Evolutionary conservation across 2,329 filamentous ascomycete species (phyloP), one percentile per base, ranked within the genome.

Genomic region (Cordyceps pruinosa): DNA sequence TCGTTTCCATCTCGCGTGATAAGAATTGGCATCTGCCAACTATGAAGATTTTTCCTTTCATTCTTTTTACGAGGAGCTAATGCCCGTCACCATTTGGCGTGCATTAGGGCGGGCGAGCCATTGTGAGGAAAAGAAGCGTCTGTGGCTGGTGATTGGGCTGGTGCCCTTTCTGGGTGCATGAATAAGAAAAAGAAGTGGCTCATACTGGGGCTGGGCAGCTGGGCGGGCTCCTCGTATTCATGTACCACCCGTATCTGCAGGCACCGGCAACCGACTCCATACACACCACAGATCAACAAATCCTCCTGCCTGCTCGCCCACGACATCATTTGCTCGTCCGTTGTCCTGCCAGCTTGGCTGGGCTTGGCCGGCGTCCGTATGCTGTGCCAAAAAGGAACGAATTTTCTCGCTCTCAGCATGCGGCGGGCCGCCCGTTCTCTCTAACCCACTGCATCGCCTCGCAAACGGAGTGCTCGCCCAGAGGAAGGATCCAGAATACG

Each of bases 81-180:
- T 56, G 53, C 45, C 45, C 26, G 45, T 49, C 53, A 49, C n/a
- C 26, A 5, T 34, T 23, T 13, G 34, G 45, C 44, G 53, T 49
- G 53, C 53, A 49, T 42, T 56, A 56, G 53, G 41, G 51, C 28
- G 39, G 21, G 42, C 26, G 21, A 30, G 12, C n/a, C n/a, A n/a
- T n/a, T 13, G 13, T 32, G 13, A 7, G 19, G 34, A 12, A 13
- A n/a, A 19, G 10, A 23, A 23, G 21, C 5, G 12, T 10, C 7
- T 55, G 52, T 55, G 52, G 52, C 52, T 47, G 52, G 52, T 55
- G 51, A 30, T 46, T 54, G 41, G 41, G 46, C 46, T 49, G 44
- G 26, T n/a, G 17, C 9, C 15, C n/a, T 46, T 23, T n/a, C 26
- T 50, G 21, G 32, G 4, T 39, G 47, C 47, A 39, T 50, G 45